phyloP scores from a whole-genome alignment of 805 yeast genomes.

The Wickerhamomyces subpelliculosus region DNA sequence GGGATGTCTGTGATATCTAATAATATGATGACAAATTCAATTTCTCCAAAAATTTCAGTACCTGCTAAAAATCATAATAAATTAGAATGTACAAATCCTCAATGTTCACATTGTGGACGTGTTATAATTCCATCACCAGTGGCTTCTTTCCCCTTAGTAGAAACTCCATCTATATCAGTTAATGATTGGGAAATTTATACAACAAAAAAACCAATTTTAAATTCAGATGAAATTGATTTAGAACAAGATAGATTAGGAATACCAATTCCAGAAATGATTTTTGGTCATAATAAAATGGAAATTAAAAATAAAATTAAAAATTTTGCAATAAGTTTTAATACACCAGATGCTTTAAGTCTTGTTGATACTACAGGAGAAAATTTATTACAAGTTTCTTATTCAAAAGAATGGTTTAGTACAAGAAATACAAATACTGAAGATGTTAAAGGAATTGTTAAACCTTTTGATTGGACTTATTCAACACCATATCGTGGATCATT shows the following conservation, averaged over 20 bases:
- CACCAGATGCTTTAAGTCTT: conserved; percentile 63
- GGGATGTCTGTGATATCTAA: conserved; percentile 4
- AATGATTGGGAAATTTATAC: conserved; percentile 75
- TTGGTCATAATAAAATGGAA: conserved; percentile 71
- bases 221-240: conserved; percentile 63
- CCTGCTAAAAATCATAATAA: conserved; percentile 36
- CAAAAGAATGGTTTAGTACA: conserved; percentile 66
- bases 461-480: conserved; percentile 96
- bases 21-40: not conserved
- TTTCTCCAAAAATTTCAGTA: conserved; percentile 20
- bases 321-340: conserved; percentile 58
- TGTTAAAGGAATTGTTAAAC: conserved; percentile 59
- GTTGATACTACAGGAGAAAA: conserved; percentile 48
- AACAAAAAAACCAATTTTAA: conserved; percentile 68
- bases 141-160: conserved; percentile 55
- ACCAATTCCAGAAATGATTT: conserved; percentile 96
- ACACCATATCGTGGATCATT: conserved; percentile 67
- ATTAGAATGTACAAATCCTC: conserved; percentile 30
- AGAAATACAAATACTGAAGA: conserved; percentile 30
- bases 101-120: conserved; percentile 59
- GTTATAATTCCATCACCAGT: conserved; percentile 76
- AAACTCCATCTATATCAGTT: conserved; percentile 62
- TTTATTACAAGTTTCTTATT: conserved; percentile 73
- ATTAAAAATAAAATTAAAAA: conserved; percentile 34
- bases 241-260: conserved; percentile 54